These are phyloP conservation scores for Tetrastigma voinierianum DNA, from an alignment of 164 flowering plant genomes.

Conservation along the genomic window DNA sequence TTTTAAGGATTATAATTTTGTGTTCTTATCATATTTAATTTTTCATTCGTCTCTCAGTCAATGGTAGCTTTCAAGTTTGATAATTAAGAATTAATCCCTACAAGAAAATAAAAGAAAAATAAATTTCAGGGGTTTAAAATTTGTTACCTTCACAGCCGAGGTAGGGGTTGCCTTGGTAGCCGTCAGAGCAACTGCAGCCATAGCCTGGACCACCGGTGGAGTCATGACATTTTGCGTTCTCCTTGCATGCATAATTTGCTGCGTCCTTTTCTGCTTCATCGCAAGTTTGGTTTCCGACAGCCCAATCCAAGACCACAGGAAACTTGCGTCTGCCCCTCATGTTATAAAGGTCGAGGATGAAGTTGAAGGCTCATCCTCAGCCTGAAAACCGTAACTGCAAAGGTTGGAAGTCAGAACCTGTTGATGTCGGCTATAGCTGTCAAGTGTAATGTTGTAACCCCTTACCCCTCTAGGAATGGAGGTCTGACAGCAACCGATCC, in stretches of 20 bases:
- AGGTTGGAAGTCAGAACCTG: not conserved
- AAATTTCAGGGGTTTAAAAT: too few species aligned
- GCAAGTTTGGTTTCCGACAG: not conserved
- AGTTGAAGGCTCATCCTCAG: not conserved
- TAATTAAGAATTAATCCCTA: too few species aligned
- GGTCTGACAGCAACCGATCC: slow-evolving; percentile 13
- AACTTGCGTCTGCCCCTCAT: not conserved
- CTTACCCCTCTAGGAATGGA: not conserved
- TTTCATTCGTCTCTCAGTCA: too few species aligned
- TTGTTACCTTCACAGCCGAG: slow-evolving; percentile 14
- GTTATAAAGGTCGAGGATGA: not conserved
- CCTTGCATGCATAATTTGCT: not conserved
- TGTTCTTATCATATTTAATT: too few species aligned
- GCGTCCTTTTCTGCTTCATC: not conserved
- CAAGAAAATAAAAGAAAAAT: too few species aligned
- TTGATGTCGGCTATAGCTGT: not conserved
- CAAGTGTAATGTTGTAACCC: not conserved
- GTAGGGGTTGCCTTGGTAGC: slow-evolving; percentile 15
- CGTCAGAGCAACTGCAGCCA: slow-evolving; percentile 7
- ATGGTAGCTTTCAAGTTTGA: too few species aligned
- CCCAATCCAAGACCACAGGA: slow-evolving; percentile 10
- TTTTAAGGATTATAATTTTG: too few species aligned
- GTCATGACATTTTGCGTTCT: not conserved
- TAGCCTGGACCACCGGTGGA: slow-evolving; percentile 2
- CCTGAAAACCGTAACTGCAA: slow-evolving; percentile 5